Percentiles rank a stretch among this genome's conserved stretches.
phyloP scores from a whole-genome alignment of 192 early-diverging fungal species.

The Coemansia sp. region DNA sequence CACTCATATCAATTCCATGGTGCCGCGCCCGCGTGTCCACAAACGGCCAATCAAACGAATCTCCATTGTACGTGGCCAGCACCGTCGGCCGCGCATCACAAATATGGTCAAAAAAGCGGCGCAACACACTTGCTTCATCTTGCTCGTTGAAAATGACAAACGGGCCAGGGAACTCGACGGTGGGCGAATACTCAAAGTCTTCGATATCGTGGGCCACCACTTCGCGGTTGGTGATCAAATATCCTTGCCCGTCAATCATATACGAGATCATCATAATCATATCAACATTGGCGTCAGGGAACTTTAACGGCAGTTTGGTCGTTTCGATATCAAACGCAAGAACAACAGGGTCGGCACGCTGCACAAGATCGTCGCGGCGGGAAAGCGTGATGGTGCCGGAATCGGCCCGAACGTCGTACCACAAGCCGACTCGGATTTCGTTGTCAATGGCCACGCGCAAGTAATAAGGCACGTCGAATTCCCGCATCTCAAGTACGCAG shows the following conservation, averaged over 20 bases:
- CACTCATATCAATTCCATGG: slow-evolving; percentile 83
- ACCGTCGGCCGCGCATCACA: slow-evolving; percentile 78
- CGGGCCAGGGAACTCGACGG: slow-evolving; percentile 89
- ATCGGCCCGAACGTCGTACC: slow-evolving; percentile 81
- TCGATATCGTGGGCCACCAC: slow-evolving; percentile 94
- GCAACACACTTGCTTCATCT: slow-evolving; percentile 75
- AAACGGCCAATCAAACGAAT: slow-evolving; percentile 99
- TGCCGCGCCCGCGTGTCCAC: slow-evolving; percentile 77
- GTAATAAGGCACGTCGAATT: slow-evolving; percentile 97
- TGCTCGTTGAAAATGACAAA: slow-evolving; percentile 96
- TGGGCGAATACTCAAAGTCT: slow-evolving; percentile 97
- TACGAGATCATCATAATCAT: slow-evolving; percentile 99
- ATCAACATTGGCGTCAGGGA: slow-evolving; percentile 87
- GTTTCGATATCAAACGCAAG: slow-evolving; percentile 98
- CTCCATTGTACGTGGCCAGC: slow-evolving; percentile 97
- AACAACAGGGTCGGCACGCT: slow-evolving; percentile 91
- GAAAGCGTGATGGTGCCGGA: slow-evolving; percentile 61
- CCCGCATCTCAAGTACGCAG: slow-evolving; percentile 85
- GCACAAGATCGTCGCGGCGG: slow-evolving; percentile 74
- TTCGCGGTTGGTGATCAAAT: slow-evolving; percentile 94
- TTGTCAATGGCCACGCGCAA: slow-evolving; percentile 91
- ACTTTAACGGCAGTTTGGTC: slow-evolving; percentile 95
- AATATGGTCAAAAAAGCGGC: slow-evolving; percentile 92
- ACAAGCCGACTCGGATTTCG: slow-evolving; percentile 89
- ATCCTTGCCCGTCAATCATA: slow-evolving; percentile 99